phyloP scores from a whole-genome alignment of 495 filamentous ascomycete species.

The Annulohypoxylon bovei region DNA sequence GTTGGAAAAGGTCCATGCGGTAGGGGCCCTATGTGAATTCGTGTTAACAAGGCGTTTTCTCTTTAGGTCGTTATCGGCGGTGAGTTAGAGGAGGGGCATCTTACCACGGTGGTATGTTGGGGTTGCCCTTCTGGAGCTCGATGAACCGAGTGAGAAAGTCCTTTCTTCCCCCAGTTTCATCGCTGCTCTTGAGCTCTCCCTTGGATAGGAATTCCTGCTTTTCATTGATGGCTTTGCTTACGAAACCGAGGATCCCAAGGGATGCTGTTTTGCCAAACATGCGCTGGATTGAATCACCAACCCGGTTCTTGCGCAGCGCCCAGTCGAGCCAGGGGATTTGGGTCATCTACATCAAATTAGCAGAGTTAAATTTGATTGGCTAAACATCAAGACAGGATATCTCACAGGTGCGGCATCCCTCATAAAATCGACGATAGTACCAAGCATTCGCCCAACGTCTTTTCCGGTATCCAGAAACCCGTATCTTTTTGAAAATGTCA shows the following conservation, averaged over 20 bases:
- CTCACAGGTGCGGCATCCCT: constrained; percentile 44
- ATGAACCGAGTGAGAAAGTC: neutral
- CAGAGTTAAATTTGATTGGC: neutral
- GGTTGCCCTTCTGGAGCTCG: neutral
- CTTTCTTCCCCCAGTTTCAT: neutral
- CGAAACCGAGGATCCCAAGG: constrained; percentile 2
- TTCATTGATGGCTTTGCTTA: constrained; percentile 2
- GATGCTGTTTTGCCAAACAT: neutral
- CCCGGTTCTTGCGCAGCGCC: constrained; percentile 1
- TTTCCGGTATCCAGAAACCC: constrained; percentile 62
- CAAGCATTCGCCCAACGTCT: constrained; percentile 62
- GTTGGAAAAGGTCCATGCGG: constrained; percentile 57
- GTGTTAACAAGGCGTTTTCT: neutral
- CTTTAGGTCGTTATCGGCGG: neutral
- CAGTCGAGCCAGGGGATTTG: constrained; percentile 55
- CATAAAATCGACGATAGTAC: constrained; percentile 48
- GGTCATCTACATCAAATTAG: constrained; percentile 37
- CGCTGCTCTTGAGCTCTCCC: neutral
- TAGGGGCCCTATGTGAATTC: constrained; percentile 23
- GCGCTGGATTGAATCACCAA: constrained; percentile 4
- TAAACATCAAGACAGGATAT: neutral
- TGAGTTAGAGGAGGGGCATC: neutral
- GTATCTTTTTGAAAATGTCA: constrained; percentile 65
- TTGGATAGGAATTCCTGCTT: neutral
- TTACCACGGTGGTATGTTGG: neutral